Base-by-base conservation (phyloP, 2,329 filamentous ascomycete genomes). In the Sporothrix dimorphospora region DNA sequence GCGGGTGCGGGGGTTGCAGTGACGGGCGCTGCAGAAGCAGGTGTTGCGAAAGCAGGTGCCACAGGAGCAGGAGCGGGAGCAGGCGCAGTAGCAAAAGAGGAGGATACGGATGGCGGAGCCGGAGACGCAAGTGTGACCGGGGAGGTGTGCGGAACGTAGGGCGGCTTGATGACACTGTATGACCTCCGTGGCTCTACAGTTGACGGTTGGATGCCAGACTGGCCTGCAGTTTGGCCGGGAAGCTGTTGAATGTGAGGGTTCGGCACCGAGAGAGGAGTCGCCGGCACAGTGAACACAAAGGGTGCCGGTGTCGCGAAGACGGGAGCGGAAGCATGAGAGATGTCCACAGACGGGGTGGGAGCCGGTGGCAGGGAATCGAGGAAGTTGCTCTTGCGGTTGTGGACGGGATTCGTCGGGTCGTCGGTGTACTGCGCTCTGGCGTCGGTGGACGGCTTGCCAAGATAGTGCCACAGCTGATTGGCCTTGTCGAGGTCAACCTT, bases 381-480 rank as follows among this genome's bases (percentile, higher is more conserved):
- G 80, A 91, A 94, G 78, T 91, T 92, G 75, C 89, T 90, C 81
- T 88, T 90, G 1, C 86, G 82, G 73, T 93, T 93, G 80, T 93
- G 86, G 61, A 83, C 83, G n/a, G 81, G 85, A 14, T 81, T 85
- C 9, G 78, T 75, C 57, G 87, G 88, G 81, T 97, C 90, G 77
- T 96, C 92, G 4, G 94, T 97, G 81, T 96, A 99, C 79, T 97
- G 94, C 34, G 94, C 91, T 80, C 91, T 94, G 70, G 94, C 92
- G 78, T 98, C 95, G 7, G 95, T 98, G 27, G 95, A 98, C 24
- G 87, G 88, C 79, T 89, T 89, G 42, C 93, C 93, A 73, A 99
- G 86, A 80, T 98, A 98, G 82, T 94, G 88, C 93, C 94, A 98
- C 21, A 97, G 81, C 79, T 93, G 91, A 74, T 95, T 88, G 19